Conservation (phyloP, 768 basidiomycete species). For the Xanthoconium purpureum region DNA sequence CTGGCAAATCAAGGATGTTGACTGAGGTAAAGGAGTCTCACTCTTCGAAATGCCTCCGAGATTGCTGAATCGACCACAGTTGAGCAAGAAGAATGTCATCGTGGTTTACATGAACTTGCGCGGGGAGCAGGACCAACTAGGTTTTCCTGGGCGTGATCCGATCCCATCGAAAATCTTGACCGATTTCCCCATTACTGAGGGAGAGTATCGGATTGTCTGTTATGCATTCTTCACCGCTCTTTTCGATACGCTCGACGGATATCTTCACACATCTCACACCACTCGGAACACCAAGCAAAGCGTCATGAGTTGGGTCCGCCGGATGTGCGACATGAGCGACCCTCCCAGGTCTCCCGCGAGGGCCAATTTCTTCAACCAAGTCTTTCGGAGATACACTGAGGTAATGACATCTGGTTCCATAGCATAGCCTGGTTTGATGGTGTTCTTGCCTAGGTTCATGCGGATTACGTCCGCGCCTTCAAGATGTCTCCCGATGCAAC, state of each 20-base stretch:
- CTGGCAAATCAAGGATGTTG: conserved; percentile 12
- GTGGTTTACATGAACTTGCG: conserved; percentile 21
- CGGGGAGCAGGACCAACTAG: background rate
- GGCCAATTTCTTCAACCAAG: background rate
- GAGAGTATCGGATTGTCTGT: conserved; percentile 3
- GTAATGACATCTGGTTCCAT: background rate
- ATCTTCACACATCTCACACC: background rate
- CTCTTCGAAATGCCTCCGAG: too few species aligned
- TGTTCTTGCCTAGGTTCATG: background rate
- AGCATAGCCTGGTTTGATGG: background rate
- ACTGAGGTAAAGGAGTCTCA: background rate
- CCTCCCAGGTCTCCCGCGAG: background rate
- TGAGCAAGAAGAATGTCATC: conserved; percentile 10
- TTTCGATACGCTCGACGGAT: background rate
- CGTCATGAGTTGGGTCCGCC: background rate
- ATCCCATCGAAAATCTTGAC: conserved; percentile 15
- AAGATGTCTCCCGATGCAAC: background rate
- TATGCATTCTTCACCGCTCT: conserved; percentile 15
- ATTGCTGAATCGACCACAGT: background rate
- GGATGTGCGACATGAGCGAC: conserved; percentile 6
- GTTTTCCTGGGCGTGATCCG: conserved; percentile 16
- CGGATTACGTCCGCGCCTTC: background rate
- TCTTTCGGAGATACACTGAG: background rate
- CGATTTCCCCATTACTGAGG: background rate
- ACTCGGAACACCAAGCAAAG: background rate